These are phyloP conservation scores for Russula dissimulans DNA, from an alignment of 768 basidiomycete species.

Conservation along the genomic window DNA sequence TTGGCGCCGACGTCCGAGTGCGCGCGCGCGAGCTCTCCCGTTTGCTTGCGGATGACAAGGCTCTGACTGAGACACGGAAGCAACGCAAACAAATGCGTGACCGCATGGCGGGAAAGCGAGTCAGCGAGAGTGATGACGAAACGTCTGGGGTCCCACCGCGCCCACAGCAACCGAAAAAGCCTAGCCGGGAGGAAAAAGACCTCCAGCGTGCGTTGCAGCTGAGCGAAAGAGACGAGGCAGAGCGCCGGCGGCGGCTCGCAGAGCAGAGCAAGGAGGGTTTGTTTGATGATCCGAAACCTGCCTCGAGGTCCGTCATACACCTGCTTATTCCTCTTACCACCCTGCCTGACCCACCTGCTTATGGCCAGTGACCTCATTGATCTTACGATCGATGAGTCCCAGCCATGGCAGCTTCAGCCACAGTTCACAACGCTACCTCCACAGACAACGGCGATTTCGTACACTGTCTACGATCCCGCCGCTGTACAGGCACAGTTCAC, in stretches of 20 bases:
- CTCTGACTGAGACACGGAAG: constrained; percentile 70
- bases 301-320: constrained; percentile 40
- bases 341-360: constrained; percentile 3
- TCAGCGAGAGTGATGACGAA: constrained; percentile 33
- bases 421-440: constrained; percentile 18
- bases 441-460: constrained; percentile 7
- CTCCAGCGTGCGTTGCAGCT: constrained; percentile 72
- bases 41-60: constrained; percentile 70
- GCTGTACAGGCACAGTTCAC: constrained; percentile 40
- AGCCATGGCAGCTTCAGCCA: constrained; percentile 22
- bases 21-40: constrained; percentile 96
- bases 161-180: constrained; percentile 15
- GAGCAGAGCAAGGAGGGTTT: constrained; percentile 61
- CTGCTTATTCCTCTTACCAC: constrained; percentile 23
- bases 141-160: constrained; percentile 24
- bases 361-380: constrained; percentile 4
- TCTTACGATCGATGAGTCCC: constrained; percentile 16
- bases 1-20: constrained; percentile 90
- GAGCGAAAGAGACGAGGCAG: constrained; percentile 82
- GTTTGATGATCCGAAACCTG: constrained; percentile 65
- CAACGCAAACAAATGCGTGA: constrained; percentile 81
- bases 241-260: constrained; percentile 52
- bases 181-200: constrained; percentile 62
- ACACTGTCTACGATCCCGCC: constrained; percentile 5
- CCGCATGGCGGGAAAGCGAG: constrained; percentile 56